Conservation (phyloP, 495 filamentous ascomycete genomes). For the Penicillium diatomitis region DNA sequence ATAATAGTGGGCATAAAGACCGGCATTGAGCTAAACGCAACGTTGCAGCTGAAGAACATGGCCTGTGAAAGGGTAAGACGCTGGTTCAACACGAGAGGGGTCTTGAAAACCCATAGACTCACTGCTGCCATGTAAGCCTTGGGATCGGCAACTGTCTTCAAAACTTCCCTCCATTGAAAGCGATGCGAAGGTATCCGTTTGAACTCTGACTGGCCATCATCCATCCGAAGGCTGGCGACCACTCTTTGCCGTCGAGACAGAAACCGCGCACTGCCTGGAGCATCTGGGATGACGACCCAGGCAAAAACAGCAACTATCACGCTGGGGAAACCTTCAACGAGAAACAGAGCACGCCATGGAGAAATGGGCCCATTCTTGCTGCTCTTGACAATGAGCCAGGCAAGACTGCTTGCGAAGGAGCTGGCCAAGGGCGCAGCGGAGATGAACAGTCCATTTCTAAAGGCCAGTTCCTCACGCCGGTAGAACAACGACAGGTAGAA, state of each 20-base stretch:
- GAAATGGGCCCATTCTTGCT: conserved; percentile 42
- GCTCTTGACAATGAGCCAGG: conserved; percentile 47
- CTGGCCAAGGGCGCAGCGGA: conserved; percentile 54
- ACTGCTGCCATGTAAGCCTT: conserved; percentile 61
- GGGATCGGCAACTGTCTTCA: conserved; percentile 49
- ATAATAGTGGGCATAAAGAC: conserved; percentile 53
- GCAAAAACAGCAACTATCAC: conserved; percentile 47
- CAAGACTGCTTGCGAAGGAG: conserved; percentile 60
- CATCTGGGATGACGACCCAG: conserved; percentile 45
- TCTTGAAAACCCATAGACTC: conserved; percentile 7
- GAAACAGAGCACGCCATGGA: conserved; percentile 51
- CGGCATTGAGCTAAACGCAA: conserved; percentile 51
- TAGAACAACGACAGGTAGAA: conserved; percentile 58
- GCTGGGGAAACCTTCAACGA: conserved; percentile 55
- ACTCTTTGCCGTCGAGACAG: conserved; percentile 35
- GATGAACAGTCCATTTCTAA: conserved; percentile 52
- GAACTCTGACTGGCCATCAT: conserved; percentile 18
- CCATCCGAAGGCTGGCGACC: conserved; percentile 42
- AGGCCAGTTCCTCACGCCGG: conserved; percentile 50
- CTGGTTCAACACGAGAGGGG: background rate
- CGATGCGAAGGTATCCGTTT: conserved; percentile 11
- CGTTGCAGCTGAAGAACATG: conserved; percentile 53
- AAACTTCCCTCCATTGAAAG: conserved; percentile 44
- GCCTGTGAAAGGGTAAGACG: conserved; percentile 14
- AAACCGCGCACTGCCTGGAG: conserved; percentile 42